A percentile compares a stretch with the other conserved stretches of the same genome.
These are phyloP conservation scores for Onygena corvina DNA, from an alignment of 2,329 filamentous ascomycete genomes.

Conservation along the genomic window DNA sequence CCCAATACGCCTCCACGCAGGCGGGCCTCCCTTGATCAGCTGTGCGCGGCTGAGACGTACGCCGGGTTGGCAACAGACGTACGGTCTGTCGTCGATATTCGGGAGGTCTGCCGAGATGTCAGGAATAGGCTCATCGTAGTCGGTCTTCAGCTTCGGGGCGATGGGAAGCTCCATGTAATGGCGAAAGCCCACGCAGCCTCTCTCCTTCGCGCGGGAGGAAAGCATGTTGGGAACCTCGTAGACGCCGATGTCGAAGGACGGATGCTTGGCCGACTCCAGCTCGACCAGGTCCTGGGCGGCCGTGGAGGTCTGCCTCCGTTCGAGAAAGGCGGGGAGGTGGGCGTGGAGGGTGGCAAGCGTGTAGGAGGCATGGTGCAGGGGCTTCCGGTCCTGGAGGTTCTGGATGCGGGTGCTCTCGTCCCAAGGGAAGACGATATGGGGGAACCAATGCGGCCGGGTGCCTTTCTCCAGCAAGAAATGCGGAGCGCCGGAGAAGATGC, in stretches of 20 bases:
- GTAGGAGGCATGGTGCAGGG: constrained; percentile 32
- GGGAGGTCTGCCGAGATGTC: constrained; percentile 15
- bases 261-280: constrained; percentile 22
- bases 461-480: constrained; percentile 37
- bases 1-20: constrained; percentile 33
- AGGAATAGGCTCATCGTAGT: constrained; percentile 17
- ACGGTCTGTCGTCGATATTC: constrained; percentile 20
- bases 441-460: constrained; percentile 29
- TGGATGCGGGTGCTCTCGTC: constrained; percentile 31
- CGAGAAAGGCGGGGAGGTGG: constrained; percentile 33
- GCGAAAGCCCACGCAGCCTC: constrained; percentile 37
- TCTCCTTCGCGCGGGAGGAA: constrained; percentile 34
- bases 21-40: constrained; percentile 29
- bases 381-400: constrained; percentile 31
- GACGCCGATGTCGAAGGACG: constrained; percentile 34
- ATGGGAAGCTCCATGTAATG: constrained; percentile 38
- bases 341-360: constrained; percentile 34
- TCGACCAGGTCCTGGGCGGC: constrained; percentile 17
- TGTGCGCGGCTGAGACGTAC: constrained; percentile 27
- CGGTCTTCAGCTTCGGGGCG: constrained; percentile 16
- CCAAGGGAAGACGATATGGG: constrained; percentile 36
- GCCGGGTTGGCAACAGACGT: constrained; percentile 27
- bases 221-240: constrained; percentile 42
- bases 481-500: constrained; percentile 33
- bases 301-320: constrained; percentile 17